Evolutionary conservation across 1,284 basidiomycete genomes (phyloP), one percentile per base, ranked within the genome.

Genomic region (Xerocomus nothofagi): DNA sequence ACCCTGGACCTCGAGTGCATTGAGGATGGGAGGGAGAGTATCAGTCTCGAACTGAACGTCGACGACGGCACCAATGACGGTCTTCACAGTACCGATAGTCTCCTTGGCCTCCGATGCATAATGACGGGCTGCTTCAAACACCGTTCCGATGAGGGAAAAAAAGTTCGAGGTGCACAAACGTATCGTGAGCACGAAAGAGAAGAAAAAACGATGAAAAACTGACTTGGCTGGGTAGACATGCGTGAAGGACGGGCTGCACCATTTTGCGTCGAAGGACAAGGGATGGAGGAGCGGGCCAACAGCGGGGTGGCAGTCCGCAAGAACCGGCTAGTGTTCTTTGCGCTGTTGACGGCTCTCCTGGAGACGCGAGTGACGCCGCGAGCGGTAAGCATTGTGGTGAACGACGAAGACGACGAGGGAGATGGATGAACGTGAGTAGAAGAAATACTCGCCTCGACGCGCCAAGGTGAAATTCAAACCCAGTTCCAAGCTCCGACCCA

Each of bases 51-150:
- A 93, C 73, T 97, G 93, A 60, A 98, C 95, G 74, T 99, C 96
- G 71, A 99, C 96, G 77, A 99, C 96, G 77, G 96, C 95, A 88
- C 92, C 92, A 74, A 94, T 94, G 79, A 94, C 90, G 62, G 90
- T 92, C 81, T 96, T 96, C 69, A 96, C 90, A 47, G 81, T 75
- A 62, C 93, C 93, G 65, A 79, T 73, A 54, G 79, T 67, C 59
- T 63, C 72, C 74, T 82, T 86, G 55, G 91, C 81, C 72, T 95
- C 91, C 55, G 94, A 94, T 57, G 94, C 94, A 81, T 96, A 97
- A 42, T 84, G 76, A 71, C 94, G 93, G 60, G 80, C 88, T 89
- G 65, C 42, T 56, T 59, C 60, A 60, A 54, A 47, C 21, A 44
- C 44, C 42, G 32, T 51, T 43, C 36, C 50, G 44, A 53, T 45